These are phyloP conservation scores for Sesbania bispinosa DNA, from an alignment of 306 rosid species.

Conservation along the genomic window DNA sequence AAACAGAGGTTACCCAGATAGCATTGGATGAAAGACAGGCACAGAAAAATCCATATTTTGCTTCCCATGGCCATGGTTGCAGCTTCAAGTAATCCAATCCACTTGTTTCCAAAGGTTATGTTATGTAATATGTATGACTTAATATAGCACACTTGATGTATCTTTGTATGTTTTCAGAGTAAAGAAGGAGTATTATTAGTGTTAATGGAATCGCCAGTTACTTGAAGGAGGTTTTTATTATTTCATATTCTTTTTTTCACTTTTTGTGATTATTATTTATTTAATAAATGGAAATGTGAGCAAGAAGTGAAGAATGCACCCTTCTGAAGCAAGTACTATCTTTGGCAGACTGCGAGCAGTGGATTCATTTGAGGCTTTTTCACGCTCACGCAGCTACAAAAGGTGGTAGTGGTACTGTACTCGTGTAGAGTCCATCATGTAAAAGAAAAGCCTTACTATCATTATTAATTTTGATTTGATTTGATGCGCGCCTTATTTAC, in stretches of 20 bases:
- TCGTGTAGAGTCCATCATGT: neutral
- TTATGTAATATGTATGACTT: too few relatives aligned
- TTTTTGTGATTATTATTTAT: conserved; percentile 20
- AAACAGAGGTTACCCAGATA: conserved; percentile 50
- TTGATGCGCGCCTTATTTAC: neutral
- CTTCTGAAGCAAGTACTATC: conserved; percentile 47
- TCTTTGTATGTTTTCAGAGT: neutral
- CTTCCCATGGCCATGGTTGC: conserved; percentile 37
- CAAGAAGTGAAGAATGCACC: conserved; percentile 37
- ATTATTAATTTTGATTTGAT: too few relatives aligned
- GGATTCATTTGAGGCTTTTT: conserved; percentile 34
- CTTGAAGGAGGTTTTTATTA: conserved; percentile 56
- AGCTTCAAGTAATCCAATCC: conserved; percentile 1
- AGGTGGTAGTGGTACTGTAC: too few relatives aligned
- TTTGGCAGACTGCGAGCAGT: conserved; percentile 43
- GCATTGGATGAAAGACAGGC: conserved; percentile 43
- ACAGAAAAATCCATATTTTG: conserved; percentile 42
- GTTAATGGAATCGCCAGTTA: conserved; percentile 57
- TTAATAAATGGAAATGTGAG: too few relatives aligned
- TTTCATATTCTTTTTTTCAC: conserved; percentile 32
- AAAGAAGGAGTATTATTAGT: neutral
- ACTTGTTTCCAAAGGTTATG: neutral
- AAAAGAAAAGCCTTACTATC: neutral
- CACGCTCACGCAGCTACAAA: too few relatives aligned
- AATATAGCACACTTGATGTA: too few relatives aligned